phyloP scores from a whole-genome alignment of 164 flowering plant genomes.

The Hamamelis virginiana region DNA sequence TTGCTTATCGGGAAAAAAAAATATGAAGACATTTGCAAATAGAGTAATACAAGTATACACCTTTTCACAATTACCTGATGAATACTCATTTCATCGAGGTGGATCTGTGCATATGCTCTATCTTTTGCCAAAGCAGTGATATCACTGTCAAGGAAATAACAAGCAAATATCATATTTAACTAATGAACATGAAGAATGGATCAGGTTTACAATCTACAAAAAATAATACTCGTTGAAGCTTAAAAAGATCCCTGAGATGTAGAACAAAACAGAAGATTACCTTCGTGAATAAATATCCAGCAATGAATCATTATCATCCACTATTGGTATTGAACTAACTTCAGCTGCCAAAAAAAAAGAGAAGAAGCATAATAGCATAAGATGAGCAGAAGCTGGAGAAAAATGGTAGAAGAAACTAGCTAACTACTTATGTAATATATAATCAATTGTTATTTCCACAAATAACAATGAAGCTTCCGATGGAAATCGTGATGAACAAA shows the following conservation, averaged over 20 bases:
- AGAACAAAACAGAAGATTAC: slow-evolving; percentile 26
- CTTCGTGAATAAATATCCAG: slow-evolving; percentile 86
- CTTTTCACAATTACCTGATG: slow-evolving; percentile 45
- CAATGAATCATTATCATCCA: slow-evolving; percentile 83
- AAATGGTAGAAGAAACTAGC: neutral
- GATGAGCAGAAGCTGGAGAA: neutral
- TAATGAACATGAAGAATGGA: neutral
- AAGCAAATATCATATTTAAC: slow-evolving; percentile 8
- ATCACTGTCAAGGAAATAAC: slow-evolving; percentile 39
- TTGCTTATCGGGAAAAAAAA: no score
- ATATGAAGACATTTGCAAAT: neutral
- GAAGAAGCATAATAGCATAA: slow-evolving; percentile 1
- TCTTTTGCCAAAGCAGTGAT: slow-evolving; percentile 74
- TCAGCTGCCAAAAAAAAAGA: slow-evolving; percentile 48
- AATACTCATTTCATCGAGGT: slow-evolving; percentile 59
- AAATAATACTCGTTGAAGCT: no score
- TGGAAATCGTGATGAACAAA: no score
- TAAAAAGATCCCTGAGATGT: no score
- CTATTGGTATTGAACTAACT: slow-evolving; percentile 93
- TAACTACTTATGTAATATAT: neutral
- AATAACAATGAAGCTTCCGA: neutral
- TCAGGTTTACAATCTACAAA: no score
- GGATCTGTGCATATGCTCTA: slow-evolving; percentile 56
- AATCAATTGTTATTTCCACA: neutral
- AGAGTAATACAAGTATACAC: neutral